Percentiles rank a stretch among this genome's conserved stretches.
phyloP scores from a whole-genome alignment of 495 filamentous ascomycete species.

The Neurospora sp. region DNA sequence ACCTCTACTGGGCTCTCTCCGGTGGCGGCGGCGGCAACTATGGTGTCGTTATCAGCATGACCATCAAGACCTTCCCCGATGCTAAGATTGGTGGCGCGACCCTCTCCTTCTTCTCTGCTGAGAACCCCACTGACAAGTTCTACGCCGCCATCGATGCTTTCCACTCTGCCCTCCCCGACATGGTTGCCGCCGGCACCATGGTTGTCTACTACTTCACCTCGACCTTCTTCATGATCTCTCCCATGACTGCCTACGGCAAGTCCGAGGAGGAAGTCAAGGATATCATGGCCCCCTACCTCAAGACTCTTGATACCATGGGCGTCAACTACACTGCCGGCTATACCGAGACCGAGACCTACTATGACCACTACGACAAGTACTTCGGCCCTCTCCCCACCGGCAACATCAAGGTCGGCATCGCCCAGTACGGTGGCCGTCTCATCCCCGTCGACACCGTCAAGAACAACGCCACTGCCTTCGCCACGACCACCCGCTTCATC shows the following conservation, averaged over 20 bases:
- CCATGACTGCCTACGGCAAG: constrained; percentile 28
- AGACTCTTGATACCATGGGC: constrained; percentile 20
- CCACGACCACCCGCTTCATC: constrained; percentile 29
- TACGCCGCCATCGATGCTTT: constrained; percentile 25
- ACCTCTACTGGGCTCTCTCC: constrained; percentile 52
- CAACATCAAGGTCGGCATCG: constrained; percentile 35
- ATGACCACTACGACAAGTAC: constrained; percentile 35
- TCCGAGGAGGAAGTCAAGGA: constrained; percentile 21
- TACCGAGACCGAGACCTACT: constrained; percentile 31
- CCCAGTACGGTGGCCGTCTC: constrained; percentile 50
- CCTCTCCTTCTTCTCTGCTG: constrained; percentile 18
- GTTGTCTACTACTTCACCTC: constrained; percentile 40
- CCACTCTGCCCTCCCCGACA: constrained; percentile 13
- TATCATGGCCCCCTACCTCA: constrained; percentile 24
- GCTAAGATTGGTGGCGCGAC: constrained; percentile 19
- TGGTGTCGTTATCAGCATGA: constrained; percentile 34
- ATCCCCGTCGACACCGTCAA: constrained; percentile 43
- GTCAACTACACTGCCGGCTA: constrained; percentile 15
- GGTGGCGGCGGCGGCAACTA: constrained; percentile 47
- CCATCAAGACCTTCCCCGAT: constrained; percentile 33
- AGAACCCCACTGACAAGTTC: constrained; percentile 31
- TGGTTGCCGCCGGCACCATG: constrained; percentile 19
- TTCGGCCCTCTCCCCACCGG: constrained; percentile 29
- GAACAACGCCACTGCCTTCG: constrained; percentile 20
- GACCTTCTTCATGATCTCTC: constrained; percentile 35